These are phyloP conservation scores for Przewalskia tangutica DNA, from an alignment of 257 asterid genomes.

Conservation along the genomic window DNA sequence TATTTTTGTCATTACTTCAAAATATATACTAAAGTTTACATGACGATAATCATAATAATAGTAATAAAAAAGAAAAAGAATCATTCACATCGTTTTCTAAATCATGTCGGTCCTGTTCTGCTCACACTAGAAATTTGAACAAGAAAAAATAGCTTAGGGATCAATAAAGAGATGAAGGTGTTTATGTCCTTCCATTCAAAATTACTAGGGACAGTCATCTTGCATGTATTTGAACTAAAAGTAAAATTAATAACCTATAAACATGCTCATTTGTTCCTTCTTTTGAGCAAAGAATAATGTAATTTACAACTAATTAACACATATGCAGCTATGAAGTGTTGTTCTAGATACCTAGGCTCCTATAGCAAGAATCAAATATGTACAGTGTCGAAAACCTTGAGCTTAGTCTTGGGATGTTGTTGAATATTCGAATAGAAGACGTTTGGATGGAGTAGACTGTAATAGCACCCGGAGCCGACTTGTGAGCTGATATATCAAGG, in stretches of 20 bases:
- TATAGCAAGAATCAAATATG: neutral
- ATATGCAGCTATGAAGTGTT: neutral
- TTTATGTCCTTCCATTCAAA: neutral
- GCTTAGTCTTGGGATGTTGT: slow-evolving; percentile 79
- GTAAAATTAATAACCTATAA: neutral
- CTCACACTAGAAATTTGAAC: neutral
- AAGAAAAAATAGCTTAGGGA: neutral
- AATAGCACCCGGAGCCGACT: slow-evolving; percentile 87
- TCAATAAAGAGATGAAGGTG: neutral
- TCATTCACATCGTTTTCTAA: neutral
- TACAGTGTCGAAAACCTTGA: neutral
- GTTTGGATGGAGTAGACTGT: slow-evolving; percentile 91
- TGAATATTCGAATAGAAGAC: slow-evolving; percentile 85
- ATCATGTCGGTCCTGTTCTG: neutral
- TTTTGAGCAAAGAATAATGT: slow-evolving; percentile 13
- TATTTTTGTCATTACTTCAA: neutral
- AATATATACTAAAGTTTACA: neutral
- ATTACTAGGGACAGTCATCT: neutral
- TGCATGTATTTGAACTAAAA: neutral
- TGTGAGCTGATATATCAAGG: slow-evolving; percentile 89
- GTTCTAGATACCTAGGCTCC: neutral
- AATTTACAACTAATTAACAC: slow-evolving; percentile 22
- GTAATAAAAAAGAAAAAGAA: neutral
- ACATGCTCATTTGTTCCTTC: slow-evolving; percentile 10
- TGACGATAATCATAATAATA: neutral